These are phyloP conservation scores for Centrapalus pauciflorus DNA, from an alignment of 129 eudicot species.

Conservation along the genomic window DNA sequence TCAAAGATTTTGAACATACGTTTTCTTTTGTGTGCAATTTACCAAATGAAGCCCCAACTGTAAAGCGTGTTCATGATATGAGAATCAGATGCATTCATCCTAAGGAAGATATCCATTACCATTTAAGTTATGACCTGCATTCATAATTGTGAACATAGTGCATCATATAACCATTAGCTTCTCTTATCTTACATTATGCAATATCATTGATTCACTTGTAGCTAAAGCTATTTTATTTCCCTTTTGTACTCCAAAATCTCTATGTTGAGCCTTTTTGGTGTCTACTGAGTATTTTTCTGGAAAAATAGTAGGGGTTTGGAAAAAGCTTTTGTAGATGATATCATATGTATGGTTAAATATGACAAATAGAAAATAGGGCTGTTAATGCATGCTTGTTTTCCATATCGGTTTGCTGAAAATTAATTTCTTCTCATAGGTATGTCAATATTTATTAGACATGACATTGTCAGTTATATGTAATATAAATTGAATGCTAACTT, in stretches of 20 bases:
- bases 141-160: too few relatives aligned
- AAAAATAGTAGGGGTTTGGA: neutral
- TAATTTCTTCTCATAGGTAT: constrained; percentile 18
- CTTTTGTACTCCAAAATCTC: neutral
- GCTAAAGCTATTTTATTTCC: neutral
- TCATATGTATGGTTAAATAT: constrained; percentile 18
- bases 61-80: too few relatives aligned
- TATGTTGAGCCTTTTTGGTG: constrained; percentile 3
- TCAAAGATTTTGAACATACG: too few relatives aligned
- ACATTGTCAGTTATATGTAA: constrained; percentile 1
- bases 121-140: too few relatives aligned
- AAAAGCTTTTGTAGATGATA: neutral
- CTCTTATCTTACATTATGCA: too few relatives aligned
- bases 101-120: too few relatives aligned
- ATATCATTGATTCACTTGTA: neutral
- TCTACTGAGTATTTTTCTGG: neutral
- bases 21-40: too few relatives aligned
- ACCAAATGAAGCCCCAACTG: too few relatives aligned
- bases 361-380: neutral
- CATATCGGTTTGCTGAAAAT: neutral
- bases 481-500: neutral
- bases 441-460: constrained; percentile 8
- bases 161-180: neutral
- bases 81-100: too few relatives aligned
- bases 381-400: neutral